Conservation (phyloP, 1,139 yeast species). For the Yamadazyma epiphylla region DNA sequence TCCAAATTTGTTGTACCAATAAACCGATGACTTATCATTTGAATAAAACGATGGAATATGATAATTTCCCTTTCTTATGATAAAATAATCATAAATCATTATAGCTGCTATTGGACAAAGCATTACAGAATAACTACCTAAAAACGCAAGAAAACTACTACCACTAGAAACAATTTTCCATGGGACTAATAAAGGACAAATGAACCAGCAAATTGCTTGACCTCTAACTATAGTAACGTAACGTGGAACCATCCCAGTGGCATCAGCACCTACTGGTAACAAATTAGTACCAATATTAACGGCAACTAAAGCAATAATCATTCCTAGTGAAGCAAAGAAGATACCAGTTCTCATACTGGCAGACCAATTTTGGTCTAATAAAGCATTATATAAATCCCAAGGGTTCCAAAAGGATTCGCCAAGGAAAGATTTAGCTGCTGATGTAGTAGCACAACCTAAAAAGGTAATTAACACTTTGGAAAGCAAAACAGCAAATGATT, state of each 20-base stretch:
- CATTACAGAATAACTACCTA: slow-evolving; percentile 11
- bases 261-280: slow-evolving; percentile 11
- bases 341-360: slow-evolving; percentile 10
- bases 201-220: slow-evolving; percentile 8
- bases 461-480: slow-evolving; percentile 11
- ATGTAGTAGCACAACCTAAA: slow-evolving; percentile 11
- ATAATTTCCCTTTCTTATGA: slow-evolving; percentile 8
- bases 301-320: slow-evolving; percentile 10
- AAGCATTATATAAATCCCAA: slow-evolving; percentile 9
- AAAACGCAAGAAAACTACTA: slow-evolving; percentile 9
- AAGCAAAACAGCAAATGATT: slow-evolving; percentile 9
- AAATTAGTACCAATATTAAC: slow-evolving; percentile 10
- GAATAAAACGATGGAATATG: slow-evolving; percentile 9
- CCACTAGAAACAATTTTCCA: slow-evolving; percentile 12
- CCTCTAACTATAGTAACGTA: slow-evolving; percentile 9
- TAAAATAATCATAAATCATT: slow-evolving; percentile 10
- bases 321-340: slow-evolving; percentile 10
- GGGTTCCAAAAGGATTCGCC: slow-evolving; percentile 11
- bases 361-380: slow-evolving; percentile 10
- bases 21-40: slow-evolving; percentile 4
- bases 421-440: slow-evolving; percentile 10
- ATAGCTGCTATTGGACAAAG: slow-evolving; percentile 11
- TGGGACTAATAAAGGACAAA: slow-evolving; percentile 8
- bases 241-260: slow-evolving; percentile 11
- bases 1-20: slow-evolving; percentile 8